These are phyloP conservation scores for Eucalyptus coolabah DNA, from an alignment of 345 rosid species.

Conservation along the genomic window DNA sequence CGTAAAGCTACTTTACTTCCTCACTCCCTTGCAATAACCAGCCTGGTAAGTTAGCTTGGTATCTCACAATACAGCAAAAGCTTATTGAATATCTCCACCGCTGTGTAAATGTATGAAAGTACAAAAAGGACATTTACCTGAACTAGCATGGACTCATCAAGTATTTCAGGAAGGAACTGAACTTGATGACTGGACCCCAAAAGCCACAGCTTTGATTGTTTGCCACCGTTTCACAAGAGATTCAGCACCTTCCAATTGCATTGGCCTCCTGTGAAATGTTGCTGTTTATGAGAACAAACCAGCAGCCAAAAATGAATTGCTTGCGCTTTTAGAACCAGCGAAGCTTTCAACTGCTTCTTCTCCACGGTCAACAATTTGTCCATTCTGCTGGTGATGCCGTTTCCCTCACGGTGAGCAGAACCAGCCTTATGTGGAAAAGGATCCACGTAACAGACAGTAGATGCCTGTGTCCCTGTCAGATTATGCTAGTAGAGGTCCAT, in stretches of 20 bases:
- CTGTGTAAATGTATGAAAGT: not conserved
- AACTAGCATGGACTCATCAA: conserved; percentile 80
- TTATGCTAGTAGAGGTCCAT: conserved; percentile 7
- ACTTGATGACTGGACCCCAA: conserved; percentile 62
- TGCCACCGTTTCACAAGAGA: conserved; percentile 79
- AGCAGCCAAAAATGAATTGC: conserved; percentile 23
- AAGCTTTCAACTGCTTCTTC: no score
- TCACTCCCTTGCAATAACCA: not conserved
- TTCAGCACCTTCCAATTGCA: conserved; percentile 81
- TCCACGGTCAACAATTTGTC: no score
- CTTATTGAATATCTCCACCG: not conserved
- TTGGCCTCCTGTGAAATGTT: conserved; percentile 32
- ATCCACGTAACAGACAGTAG: conserved; percentile 11
- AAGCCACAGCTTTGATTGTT: conserved; percentile 75
- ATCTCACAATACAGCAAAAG: not conserved
- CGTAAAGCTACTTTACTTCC: not conserved
- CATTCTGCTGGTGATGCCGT: conserved; percentile 3
- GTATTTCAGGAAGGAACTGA: conserved; percentile 51
- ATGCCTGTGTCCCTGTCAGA: conserved; percentile 15
- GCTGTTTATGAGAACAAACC: conserved; percentile 21
- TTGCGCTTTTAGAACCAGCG: not conserved
- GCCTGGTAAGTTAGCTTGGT: not conserved
- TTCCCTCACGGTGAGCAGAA: not conserved
- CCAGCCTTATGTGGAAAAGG: not conserved
- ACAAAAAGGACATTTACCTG: conserved; percentile 31